Percentiles rank a stretch among this genome's conserved stretches.
Evolutionary conservation across 306 rosid genomes (phyloP).

Genomic region (Neltuma alba): DNA sequence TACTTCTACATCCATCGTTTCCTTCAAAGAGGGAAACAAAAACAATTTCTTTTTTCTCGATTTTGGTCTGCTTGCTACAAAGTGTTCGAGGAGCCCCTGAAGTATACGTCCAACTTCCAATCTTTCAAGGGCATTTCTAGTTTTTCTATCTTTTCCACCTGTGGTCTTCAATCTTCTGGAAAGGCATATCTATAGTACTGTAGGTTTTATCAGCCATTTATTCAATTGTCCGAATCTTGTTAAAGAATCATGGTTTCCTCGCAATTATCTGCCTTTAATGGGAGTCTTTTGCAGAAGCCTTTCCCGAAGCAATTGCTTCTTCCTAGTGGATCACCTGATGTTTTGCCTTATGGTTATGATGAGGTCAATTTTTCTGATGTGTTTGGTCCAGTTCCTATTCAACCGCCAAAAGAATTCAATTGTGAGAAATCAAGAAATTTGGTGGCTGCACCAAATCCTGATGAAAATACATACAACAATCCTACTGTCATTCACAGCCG

Average conservation of each 20-base stretch:
- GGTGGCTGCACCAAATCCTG: slow-evolving; percentile 34
- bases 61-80: slow-evolving; percentile 67
- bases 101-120: slow-evolving; percentile 44
- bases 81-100: slow-evolving; percentile 51
- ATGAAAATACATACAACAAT: slow-evolving; percentile 49
- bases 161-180: slow-evolving; percentile 29
- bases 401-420: slow-evolving; percentile 41
- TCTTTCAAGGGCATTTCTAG: slow-evolving; percentile 49
- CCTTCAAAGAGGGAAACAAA: slow-evolving; percentile 83
- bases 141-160: slow-evolving; percentile 46
- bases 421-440: slow-evolving; percentile 38
- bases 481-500: slow-evolving; percentile 51
- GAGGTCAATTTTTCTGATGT: slow-evolving; percentile 73
- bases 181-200: slow-evolving; percentile 30
- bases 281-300: slow-evolving; percentile 41
- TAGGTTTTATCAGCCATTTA: slow-evolving; percentile 20
- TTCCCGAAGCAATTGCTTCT: slow-evolving; percentile 48
- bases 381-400: slow-evolving; percentile 63
- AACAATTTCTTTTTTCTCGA: slow-evolving; percentile 63
- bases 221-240: slow-evolving; percentile 13
- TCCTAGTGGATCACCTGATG: slow-evolving; percentile 49
- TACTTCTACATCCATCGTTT: slow-evolving; percentile 63
- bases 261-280: slow-evolving; percentile 51
- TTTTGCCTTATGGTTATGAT: slow-evolving; percentile 41
- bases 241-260: slow-evolving; percentile 64